Percentiles rank a stretch among this genome's conserved stretches.
Conservation (phyloP, 129 eudicot genomes). For the Calendula officinalis region DNA sequence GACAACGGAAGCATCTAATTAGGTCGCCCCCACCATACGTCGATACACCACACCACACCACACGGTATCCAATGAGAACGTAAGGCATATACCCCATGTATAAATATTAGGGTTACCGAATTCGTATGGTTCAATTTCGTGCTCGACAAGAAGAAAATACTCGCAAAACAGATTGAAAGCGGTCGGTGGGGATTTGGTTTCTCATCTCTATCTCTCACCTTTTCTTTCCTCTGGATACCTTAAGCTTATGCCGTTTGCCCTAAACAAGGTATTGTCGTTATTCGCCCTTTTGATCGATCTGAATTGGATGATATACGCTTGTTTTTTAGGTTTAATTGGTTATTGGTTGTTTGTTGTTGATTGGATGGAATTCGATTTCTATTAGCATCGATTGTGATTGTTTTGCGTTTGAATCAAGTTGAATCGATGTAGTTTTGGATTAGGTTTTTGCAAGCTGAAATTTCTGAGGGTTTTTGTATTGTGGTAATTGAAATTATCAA, state of each 20-base stretch:
- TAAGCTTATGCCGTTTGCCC: conserved; percentile 72
- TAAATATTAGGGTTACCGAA: conserved; percentile 26
- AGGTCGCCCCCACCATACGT: background rate
- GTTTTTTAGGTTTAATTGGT: background rate
- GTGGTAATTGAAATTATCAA: background rate
- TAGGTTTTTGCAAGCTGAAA: background rate
- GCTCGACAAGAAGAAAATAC: background rate
- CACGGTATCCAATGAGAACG: conserved; percentile 23
- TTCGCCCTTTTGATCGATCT: background rate
- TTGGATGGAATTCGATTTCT: conserved; percentile 8
- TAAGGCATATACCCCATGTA: conserved; percentile 25
- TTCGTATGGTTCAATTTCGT: background rate
- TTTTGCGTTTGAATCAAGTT: conserved; percentile 3
- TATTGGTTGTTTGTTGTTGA: conserved; percentile 2
- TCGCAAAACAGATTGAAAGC: conserved; percentile 8
- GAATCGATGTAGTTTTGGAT: conserved; percentile 10
- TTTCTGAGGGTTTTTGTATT: background rate
- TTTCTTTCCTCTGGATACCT: conserved; percentile 46
- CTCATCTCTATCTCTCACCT: conserved; percentile 16
- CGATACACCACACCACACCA: background rate
- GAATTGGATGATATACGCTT: background rate
- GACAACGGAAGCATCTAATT: no score
- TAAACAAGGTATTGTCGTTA: conserved; percentile 40
- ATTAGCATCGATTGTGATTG: background rate
- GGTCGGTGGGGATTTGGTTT: conserved; percentile 17